Conservation (phyloP, 202 grass and related monocot species). For the Cymbopogon flexuosus region DNA sequence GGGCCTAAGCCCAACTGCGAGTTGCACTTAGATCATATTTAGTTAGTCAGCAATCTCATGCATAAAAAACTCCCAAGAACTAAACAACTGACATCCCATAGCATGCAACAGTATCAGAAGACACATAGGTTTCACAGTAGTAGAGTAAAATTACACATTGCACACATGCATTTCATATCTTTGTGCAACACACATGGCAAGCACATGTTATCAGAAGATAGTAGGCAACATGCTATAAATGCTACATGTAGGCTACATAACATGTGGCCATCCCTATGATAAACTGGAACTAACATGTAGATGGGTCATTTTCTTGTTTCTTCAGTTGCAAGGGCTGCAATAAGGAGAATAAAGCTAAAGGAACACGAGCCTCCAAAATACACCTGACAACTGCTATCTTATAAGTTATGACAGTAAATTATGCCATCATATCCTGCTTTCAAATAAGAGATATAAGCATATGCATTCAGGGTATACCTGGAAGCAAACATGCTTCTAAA, state of each 20-base stretch:
- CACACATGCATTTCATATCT: constrained; percentile 8
- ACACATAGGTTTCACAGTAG: neutral
- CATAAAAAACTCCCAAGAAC: neutral
- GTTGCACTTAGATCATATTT: neutral
- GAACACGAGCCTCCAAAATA: neutral
- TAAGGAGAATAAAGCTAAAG: too few species aligned
- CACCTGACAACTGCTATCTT: neutral
- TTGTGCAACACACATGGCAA: neutral
- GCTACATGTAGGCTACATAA: neutral
- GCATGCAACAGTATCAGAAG: neutral
- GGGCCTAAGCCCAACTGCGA: neutral
- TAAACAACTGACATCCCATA: neutral
- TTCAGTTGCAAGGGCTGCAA: too few species aligned
- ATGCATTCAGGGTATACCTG: neutral
- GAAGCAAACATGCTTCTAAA: neutral
- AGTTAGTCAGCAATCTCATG: neutral
- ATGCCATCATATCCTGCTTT: neutral
- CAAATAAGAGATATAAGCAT: constrained; percentile 4
- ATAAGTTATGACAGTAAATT: neutral
- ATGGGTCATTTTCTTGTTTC: constrained; percentile 15
- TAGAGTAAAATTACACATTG: neutral
- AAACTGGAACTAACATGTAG: neutral
- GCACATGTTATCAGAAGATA: neutral
- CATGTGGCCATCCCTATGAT: neutral
- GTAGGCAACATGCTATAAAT: neutral